Conservation (phyloP, 2,329 filamentous ascomycete species). For the Periconia digitata region DNA sequence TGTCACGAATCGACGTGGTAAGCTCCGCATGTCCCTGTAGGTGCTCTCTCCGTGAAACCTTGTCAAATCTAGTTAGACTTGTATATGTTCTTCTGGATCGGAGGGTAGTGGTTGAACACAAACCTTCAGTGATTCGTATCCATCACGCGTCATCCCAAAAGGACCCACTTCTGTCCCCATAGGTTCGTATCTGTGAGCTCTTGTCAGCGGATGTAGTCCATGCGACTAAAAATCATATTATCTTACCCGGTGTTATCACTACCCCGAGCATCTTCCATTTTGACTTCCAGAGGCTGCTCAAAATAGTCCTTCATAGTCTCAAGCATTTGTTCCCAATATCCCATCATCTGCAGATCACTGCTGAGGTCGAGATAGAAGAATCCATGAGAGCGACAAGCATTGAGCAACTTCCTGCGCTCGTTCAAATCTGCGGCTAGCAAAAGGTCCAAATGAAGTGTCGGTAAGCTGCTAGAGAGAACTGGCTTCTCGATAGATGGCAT, state of each 20-base stretch:
- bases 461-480: background rate
- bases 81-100: no score
- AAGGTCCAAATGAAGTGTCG: constrained; percentile 1
- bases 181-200: constrained; percentile 7
- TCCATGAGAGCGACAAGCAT: background rate
- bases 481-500: background rate
- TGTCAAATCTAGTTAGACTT: no score
- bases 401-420: background rate
- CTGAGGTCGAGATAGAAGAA: background rate
- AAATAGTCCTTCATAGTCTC: constrained; percentile 4
- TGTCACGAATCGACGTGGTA: no score
- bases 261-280: constrained; percentile 9
- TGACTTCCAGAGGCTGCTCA: constrained; percentile 4
- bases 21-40: no score
- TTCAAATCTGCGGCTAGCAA: background rate
- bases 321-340: background rate
- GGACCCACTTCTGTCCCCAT: constrained; percentile 1
- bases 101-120: no score
- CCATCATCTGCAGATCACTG: background rate
- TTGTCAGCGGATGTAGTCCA: no score
- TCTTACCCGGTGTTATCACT: no score
- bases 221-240: no score
- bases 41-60: no score
- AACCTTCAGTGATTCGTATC: constrained; percentile 10
- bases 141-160: background rate